Evolutionary conservation across 176 grass and related monocot genomes (phyloP).

Genomic region (Carex littledalei): DNA sequence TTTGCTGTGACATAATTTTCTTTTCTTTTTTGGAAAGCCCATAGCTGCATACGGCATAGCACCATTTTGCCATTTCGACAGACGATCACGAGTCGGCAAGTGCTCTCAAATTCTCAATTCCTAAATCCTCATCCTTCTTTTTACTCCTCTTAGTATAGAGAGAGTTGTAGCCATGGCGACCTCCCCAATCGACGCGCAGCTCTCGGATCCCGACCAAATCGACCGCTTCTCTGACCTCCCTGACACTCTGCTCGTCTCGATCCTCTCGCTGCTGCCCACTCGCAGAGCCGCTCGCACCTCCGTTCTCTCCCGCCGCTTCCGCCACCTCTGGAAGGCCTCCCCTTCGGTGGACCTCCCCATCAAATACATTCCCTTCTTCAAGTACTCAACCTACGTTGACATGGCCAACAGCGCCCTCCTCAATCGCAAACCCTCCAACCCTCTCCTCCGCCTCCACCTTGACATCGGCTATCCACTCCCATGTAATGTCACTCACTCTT

Average conservation of each 20-base stretch:
- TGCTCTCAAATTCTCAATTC: too few relatives aligned
- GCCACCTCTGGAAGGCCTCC: neutral
- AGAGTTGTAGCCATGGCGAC: neutral
- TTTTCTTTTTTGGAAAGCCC: too few relatives aligned
- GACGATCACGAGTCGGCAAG: too few relatives aligned
- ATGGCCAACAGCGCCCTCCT: too few relatives aligned
- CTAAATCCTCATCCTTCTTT: too few relatives aligned
- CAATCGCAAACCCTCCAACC: too few relatives aligned
- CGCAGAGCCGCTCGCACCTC: neutral
- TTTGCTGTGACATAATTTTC: too few relatives aligned
- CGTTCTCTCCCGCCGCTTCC: neutral
- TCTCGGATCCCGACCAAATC: neutral
- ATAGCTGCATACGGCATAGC: too few relatives aligned
- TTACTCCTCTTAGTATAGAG: too few relatives aligned
- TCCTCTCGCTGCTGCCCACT: neutral
- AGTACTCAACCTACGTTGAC: neutral
- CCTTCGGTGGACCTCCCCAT: too few relatives aligned
- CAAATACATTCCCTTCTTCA: neutral
- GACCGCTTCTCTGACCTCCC: neutral
- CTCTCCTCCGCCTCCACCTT: neutral
- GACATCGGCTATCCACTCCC: neutral
- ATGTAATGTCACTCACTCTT: neutral
- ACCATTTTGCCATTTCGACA: too few relatives aligned
- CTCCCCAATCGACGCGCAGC: neutral
- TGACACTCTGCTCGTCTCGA: neutral